A percentile compares a stretch with the other conserved stretches of the same genome.
These are phyloP conservation scores for Linnemannia exigua DNA, from an alignment of 192 early-diverging fungal genomes.

Conservation along the genomic window DNA sequence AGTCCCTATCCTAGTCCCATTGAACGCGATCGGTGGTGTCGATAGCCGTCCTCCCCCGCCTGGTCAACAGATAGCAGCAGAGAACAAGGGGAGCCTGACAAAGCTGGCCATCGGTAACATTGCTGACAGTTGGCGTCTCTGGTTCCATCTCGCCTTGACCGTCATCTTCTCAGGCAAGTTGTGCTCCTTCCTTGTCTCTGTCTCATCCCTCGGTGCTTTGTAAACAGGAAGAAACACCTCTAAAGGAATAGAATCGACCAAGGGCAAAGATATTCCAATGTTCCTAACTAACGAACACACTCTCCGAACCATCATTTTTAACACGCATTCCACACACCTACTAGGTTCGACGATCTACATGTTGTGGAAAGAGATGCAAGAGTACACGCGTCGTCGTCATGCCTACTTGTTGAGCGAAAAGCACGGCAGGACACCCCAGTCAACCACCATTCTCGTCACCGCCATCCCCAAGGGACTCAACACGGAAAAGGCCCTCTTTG, in stretches of 20 bases:
- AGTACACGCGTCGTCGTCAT: conserved; percentile 78
- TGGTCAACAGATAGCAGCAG: not conserved
- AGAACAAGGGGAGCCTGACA: conserved; percentile 57
- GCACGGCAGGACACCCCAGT: conserved; percentile 61
- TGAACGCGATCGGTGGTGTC: conserved; percentile 73
- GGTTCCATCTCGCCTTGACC: conserved; percentile 79
- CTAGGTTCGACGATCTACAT: conserved; percentile 50
- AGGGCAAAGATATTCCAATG: not conserved
- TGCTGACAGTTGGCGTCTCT: conserved; percentile 63
- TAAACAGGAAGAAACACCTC: not conserved
- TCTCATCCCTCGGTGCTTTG: not conserved
- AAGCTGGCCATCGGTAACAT: conserved; percentile 83
- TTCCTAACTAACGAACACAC: conserved; percentile 3
- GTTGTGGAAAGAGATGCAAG: conserved; percentile 67
- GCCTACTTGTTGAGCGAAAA: conserved; percentile 70
- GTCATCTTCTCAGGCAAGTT: conserved; percentile 67
- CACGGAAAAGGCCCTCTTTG: conserved; percentile 58
- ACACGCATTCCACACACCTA: not conserved
- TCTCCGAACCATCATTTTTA: not conserved
- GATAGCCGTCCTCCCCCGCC: not conserved
- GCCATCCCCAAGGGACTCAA: conserved; percentile 76
- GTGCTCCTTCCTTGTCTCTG: too few species aligned
- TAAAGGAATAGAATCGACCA: not conserved
- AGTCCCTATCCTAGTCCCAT: conserved; percentile 75
- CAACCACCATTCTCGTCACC: conserved; percentile 77